Base-by-base conservation (phyloP, 768 basidiomycete species). In the Lepiota venenata region DNA sequence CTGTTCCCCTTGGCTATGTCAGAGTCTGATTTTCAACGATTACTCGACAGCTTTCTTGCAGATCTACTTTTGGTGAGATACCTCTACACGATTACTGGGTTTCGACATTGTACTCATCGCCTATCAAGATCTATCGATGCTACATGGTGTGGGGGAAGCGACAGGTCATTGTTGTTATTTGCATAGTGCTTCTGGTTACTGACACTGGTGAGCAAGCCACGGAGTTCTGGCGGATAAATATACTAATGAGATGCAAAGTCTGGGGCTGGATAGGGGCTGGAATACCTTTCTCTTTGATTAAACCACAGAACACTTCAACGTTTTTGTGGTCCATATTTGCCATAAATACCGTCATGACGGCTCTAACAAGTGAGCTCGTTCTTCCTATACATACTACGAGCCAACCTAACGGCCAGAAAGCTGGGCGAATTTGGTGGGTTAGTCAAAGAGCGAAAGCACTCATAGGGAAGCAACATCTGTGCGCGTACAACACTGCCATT, bases 101-200 rank as follows among this genome's bases (percentile, higher is more conserved):
- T 32, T 9, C 32, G 4, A 22, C 45, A 18, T 4, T 36, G 9
- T 39, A 12, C 39, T 48, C 40, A 52, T 14, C 12, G 25, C 45
- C 32, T 32, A n/a, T 45, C 15, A 14, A 57, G 56, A 52, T 57
- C 38, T 51, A 57, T 50, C 56, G 56, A 25, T 57, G 56, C 44
- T 57, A 50, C 46, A 47, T 52, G 35, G 52, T 57, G 5, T 57
- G 56, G 56, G 56, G 56, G 37, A 57, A 51, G 43, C 56, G 50
- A 4, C 50, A 39, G 18, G n/a, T 57, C 21, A 36, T 57, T 48
- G 45, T 53, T 7, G 39, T 44, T 36, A 52, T 57, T 21, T 44
- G 50, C 20, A 45, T 57, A 25, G 46, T 57, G 16, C 47, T 50
- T 45, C 44, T 57, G 27, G 47, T 51, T 15, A 47, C 51, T 27